A percentile compares a stretch with the other conserved stretches of the same genome.
phyloP scores from a whole-genome alignment of 208 protist genomes.

The Trypanosoma conorhini region DNA sequence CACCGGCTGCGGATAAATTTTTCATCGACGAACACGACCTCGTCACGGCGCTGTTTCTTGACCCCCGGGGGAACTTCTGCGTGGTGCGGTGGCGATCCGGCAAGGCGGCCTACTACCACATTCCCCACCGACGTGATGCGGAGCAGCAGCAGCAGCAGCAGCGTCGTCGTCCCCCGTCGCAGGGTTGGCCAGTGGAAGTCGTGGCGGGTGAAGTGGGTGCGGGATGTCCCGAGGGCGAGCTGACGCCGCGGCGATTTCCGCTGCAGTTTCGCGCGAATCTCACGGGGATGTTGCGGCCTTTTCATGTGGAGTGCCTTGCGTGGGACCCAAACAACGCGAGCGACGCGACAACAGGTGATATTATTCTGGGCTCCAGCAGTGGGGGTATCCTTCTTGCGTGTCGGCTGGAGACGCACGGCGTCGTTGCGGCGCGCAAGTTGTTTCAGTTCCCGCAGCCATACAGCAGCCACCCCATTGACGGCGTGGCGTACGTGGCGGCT shows the following conservation, averaged over 20 bases:
- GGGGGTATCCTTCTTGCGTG: conserved; percentile 43
- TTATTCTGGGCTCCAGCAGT: conserved; percentile 35
- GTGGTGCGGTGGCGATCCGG: conserved; percentile 47
- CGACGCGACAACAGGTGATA: conserved; percentile 29
- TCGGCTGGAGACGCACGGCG: conserved; percentile 29
- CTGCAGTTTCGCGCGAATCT: conserved; percentile 8
- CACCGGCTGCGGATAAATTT: conserved; percentile 2
- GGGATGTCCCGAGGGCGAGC: conserved; percentile 1
- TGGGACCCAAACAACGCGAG: conserved; percentile 27
- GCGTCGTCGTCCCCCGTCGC: neutral
- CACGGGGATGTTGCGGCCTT: neutral
- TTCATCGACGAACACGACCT: conserved; percentile 29
- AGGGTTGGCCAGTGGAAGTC: neutral
- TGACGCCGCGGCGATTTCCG: conserved; percentile 9
- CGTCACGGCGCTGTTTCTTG: conserved; percentile 42
- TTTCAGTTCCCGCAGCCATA: conserved; percentile 32
- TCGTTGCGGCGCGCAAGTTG: conserved; percentile 26
- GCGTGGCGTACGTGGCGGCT: conserved; percentile 17
- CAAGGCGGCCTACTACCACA: conserved; percentile 41
- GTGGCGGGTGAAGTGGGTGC: conserved; percentile 7
- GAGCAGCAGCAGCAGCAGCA: neutral
- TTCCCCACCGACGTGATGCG: conserved; percentile 26
- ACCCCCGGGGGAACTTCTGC: conserved; percentile 46
- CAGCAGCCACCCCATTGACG: conserved; percentile 16
- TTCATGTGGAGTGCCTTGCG: conserved; percentile 33